phyloP scores from a whole-genome alignment of 2,329 filamentous ascomycete species.

The Clarireedia hainanense region DNA sequence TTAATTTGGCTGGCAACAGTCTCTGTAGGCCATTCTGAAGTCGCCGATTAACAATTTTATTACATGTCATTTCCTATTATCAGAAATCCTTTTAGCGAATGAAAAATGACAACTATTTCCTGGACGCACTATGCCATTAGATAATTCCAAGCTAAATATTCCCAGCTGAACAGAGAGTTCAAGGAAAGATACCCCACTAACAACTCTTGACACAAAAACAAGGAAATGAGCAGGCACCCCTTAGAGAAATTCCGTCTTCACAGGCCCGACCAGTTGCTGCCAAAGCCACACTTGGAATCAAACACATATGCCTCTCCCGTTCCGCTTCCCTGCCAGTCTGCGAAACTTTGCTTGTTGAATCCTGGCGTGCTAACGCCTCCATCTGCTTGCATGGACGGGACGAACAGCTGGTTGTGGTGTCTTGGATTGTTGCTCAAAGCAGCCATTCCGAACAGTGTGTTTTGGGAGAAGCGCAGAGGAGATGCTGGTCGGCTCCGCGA shows the following conservation, averaged over 20 bases:
- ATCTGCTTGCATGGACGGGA: background rate
- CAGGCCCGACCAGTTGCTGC: background rate
- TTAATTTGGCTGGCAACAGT: too few relatives aligned
- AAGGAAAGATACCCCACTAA: too few relatives aligned
- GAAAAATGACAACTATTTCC: too few relatives aligned
- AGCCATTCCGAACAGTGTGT: background rate
- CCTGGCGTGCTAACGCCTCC: background rate
- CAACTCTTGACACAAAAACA: background rate
- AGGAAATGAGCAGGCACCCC: background rate
- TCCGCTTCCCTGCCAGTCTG: background rate
- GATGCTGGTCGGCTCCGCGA: background rate
- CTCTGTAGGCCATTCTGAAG: too few relatives aligned
- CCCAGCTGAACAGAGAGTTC: too few relatives aligned
- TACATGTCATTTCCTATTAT: too few relatives aligned
- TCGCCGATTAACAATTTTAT: too few relatives aligned
- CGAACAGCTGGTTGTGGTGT: slow-evolving; percentile 2
- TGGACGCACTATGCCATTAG: too few relatives aligned
- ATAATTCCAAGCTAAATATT: too few relatives aligned
- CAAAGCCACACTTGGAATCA: background rate
- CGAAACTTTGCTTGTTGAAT: background rate
- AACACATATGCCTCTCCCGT: background rate
- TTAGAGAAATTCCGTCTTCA: background rate
- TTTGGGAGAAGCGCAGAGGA: background rate
- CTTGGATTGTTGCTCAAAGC: background rate
- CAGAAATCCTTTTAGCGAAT: too few relatives aligned